Conservation (phyloP, 2,329 filamentous ascomycete genomes). For the Pezicula neosporulosa region DNA sequence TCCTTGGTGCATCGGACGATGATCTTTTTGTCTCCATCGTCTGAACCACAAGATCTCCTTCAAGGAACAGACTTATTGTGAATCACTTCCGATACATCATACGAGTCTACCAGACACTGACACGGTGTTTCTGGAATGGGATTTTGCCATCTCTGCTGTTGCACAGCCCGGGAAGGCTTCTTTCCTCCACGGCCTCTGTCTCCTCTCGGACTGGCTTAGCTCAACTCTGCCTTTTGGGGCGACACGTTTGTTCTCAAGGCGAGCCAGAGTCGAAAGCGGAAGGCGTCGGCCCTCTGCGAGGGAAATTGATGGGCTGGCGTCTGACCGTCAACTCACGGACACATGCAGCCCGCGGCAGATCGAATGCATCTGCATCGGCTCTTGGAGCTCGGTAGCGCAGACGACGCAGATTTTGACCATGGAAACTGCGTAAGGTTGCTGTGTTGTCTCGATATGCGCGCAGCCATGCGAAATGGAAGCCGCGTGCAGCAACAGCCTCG, state of each 20-base stretch:
- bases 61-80: slow-evolving; percentile 20
- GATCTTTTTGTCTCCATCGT: slow-evolving; percentile 16
- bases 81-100: slow-evolving; percentile 23
- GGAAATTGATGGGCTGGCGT: slow-evolving; percentile 15
- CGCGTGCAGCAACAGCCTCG: slow-evolving; percentile 11
- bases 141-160: neutral
- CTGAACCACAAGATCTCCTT: slow-evolving; percentile 23
- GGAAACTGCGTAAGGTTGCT: neutral
- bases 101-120: slow-evolving; percentile 3
- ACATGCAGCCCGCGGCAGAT: slow-evolving; percentile 17
- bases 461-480: slow-evolving; percentile 15
- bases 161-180: neutral
- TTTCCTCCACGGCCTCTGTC: slow-evolving; percentile 1
- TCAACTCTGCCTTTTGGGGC: slow-evolving; percentile 8
- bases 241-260: slow-evolving; percentile 20
- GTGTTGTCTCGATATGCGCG: slow-evolving; percentile 13
- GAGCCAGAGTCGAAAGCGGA: slow-evolving; percentile 11
- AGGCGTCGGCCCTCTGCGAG: slow-evolving; percentile 11
- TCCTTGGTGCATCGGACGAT: slow-evolving; percentile 16
- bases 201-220: slow-evolving; percentile 2
- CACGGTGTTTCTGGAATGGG: slow-evolving; percentile 1
- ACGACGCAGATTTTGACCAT: too few species aligned
- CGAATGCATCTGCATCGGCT: slow-evolving; percentile 1
- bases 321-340: slow-evolving; percentile 26
- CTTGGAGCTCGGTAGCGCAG: slow-evolving; percentile 19